Evolutionary conservation across 2,329 filamentous ascomycete species (phyloP).

Genomic region (Ophiocordyceps camponoti-saundersi): DNA sequence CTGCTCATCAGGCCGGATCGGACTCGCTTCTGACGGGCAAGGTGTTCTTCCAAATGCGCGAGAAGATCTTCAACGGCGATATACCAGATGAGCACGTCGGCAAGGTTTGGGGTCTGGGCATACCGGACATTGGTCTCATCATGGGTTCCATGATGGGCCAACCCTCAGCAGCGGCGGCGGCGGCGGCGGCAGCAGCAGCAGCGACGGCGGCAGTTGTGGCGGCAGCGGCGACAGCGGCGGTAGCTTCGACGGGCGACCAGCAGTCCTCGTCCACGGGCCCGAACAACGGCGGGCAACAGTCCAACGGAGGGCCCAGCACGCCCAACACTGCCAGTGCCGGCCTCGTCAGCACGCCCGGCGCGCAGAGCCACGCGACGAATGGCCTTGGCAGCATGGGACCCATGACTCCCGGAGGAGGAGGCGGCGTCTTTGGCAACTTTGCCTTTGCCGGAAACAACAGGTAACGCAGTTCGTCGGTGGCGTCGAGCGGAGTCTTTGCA

Average conservation of each 20-base stretch:
- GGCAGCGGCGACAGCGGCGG: not conserved
- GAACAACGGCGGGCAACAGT: slow-evolving; percentile 27
- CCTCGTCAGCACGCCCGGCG: slow-evolving; percentile 29
- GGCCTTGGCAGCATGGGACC: slow-evolving; percentile 43
- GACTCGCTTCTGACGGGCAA: slow-evolving; percentile 86
- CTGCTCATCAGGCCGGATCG: slow-evolving; percentile 81
- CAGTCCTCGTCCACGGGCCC: not conserved
- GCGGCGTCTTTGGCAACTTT: slow-evolving; percentile 63
- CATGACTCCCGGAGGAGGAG: slow-evolving; percentile 62
- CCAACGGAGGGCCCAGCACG: slow-evolving; percentile 33
- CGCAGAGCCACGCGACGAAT: slow-evolving; percentile 37
- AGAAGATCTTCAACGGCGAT: slow-evolving; percentile 70
- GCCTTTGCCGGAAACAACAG: slow-evolving; percentile 27
- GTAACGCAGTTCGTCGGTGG: too few relatives aligned
- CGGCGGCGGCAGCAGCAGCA: slow-evolving; percentile 25
- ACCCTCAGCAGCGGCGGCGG: slow-evolving; percentile 10
- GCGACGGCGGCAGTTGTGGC: slow-evolving; percentile 9
- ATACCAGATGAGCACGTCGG: slow-evolving; percentile 71
- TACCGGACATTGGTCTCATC: slow-evolving; percentile 38
- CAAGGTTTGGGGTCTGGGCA: slow-evolving; percentile 85
- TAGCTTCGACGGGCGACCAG: not conserved
- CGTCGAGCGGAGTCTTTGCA: too few relatives aligned
- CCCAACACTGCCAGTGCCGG: slow-evolving; percentile 49
- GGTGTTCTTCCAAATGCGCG: slow-evolving; percentile 86
- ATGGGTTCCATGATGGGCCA: slow-evolving; percentile 17